A percentile compares a stretch with the other conserved stretches of the same genome.
Conservation (phyloP, 2,329 filamentous ascomycete species). For the Cylindrodendrum hubeiense region DNA sequence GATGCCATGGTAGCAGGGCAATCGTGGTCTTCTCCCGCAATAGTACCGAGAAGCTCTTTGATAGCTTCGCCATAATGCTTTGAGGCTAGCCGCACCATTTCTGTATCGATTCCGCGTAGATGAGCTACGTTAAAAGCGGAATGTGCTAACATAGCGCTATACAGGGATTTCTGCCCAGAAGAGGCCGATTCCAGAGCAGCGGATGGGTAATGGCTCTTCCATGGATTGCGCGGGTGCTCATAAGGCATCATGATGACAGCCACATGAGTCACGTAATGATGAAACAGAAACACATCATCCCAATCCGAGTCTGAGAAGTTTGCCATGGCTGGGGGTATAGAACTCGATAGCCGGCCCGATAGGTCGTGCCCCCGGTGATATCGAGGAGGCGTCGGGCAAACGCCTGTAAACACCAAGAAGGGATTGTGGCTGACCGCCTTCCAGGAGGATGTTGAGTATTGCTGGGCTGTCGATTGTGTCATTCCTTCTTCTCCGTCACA, state of each 20-base stretch:
- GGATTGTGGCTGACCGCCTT: not conserved
- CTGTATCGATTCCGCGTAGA: constrained; percentile 1
- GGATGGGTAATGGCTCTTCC: constrained; percentile 10
- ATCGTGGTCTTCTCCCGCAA: not conserved
- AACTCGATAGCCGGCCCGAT: not conserved
- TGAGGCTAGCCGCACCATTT: not conserved
- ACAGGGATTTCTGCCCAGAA: constrained; percentile 1
- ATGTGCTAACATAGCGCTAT: constrained; percentile 2
- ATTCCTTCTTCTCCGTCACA: not conserved
- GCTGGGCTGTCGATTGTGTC: not conserved
- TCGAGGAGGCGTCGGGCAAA: not conserved
- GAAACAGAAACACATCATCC: constrained; percentile 6
- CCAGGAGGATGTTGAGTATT: not conserved
- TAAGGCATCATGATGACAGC: constrained; percentile 16
- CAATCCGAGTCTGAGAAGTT: not conserved
- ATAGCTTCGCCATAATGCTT: constrained; percentile 12
- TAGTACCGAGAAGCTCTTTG: not conserved
- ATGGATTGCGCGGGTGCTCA: constrained; percentile 13
- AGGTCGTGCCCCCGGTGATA: not conserved
- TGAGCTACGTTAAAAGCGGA: constrained; percentile 13
- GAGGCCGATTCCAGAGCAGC: not conserved
- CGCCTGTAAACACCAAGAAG: not conserved
- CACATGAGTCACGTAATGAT: constrained; percentile 12
- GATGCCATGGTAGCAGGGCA: constrained; percentile 7
- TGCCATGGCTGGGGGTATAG: not conserved